These are phyloP conservation scores for Globisporangium emineosum DNA, from an alignment of 352 stramenopile genomes.

Conservation along the genomic window DNA sequence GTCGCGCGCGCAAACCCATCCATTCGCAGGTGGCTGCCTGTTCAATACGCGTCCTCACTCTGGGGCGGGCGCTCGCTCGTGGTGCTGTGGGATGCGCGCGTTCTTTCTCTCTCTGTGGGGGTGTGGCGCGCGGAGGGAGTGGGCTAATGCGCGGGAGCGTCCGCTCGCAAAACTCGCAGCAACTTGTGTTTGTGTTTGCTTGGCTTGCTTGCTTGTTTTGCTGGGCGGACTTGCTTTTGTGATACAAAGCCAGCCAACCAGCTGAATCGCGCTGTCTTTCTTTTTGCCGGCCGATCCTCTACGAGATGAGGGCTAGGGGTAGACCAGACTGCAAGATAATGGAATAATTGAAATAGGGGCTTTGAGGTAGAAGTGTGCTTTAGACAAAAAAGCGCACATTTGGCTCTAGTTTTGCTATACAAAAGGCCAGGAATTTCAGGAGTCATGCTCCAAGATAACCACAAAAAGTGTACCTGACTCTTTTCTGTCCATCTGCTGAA, in stretches of 20 bases:
- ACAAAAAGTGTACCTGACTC: conserved; percentile 1
- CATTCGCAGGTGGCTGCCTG: conserved; percentile 13
- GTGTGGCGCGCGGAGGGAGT: background rate
- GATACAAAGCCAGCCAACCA: background rate
- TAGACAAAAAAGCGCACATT: background rate
- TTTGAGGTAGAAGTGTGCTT: background rate
- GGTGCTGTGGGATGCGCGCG: background rate
- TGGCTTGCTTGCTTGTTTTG: background rate
- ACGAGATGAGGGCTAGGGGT: conserved; percentile 1
- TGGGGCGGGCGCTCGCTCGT: background rate
- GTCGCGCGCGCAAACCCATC: conserved; percentile 16
- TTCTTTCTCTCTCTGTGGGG: background rate
- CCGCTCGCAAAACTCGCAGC: background rate
- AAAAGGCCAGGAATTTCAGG: background rate
- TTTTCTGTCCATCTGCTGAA: background rate
- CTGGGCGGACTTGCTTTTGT: background rate
- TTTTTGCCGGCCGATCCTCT: background rate
- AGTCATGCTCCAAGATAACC: background rate
- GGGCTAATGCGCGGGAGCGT: background rate
- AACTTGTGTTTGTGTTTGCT: background rate
- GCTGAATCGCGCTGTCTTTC: background rate
- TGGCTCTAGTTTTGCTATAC: background rate
- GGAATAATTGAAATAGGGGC: background rate
- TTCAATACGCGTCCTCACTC: background rate
- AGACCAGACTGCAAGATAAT: too few relatives aligned